Evolutionary conservation across 306 rosid species (phyloP), one percentile per base, ranked within the genome.

Genomic region (Cucurbita ficifolia): DNA sequence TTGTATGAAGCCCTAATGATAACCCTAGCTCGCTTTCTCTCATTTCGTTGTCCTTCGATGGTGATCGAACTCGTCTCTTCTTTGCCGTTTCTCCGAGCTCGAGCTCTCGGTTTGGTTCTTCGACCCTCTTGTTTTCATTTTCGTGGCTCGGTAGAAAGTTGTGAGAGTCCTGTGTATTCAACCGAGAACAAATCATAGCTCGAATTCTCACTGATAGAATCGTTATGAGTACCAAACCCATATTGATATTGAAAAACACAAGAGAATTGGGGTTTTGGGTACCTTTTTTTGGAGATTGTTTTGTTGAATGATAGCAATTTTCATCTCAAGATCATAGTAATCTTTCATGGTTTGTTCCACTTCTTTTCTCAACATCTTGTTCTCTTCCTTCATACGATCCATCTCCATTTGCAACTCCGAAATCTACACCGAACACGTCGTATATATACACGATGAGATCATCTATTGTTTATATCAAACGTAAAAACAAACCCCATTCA

Each of bases 331-430:
- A 82, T 90, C 88, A 59, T 78, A 74, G 50, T 94, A 89, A 24
- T 90, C 92, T 79, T 94, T 94, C 87, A 83, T 87, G 21, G 91
- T 89, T 81, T 89, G 83, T 75, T 94, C 97, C 55, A 94, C 90
- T 29, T 84, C 92, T 80, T 78, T 85, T 82, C 85, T 90, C 77
- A 94, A 76, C 24, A 74, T 83, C 55, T 79, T 85, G 80, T 94
- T 94, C 81, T 94, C 97, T 77, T 94, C 98, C 73, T 94, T 94
- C 88, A 94, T 82, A 16, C 81, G 83, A 39, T 82, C 83, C 97
- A 87, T 90, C 87, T 94, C 89, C 88, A 81, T 87, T 80, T 86
- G 83, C 53, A 94, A 78, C 45, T 35, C 78, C 39, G 74, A 83
- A 70, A 94, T 68, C 92, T 94, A 19, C n/a, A 13, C 24, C 70